Conservation (phyloP, 2,329 filamentous ascomycete genomes). For the Neobulgaria alba region DNA sequence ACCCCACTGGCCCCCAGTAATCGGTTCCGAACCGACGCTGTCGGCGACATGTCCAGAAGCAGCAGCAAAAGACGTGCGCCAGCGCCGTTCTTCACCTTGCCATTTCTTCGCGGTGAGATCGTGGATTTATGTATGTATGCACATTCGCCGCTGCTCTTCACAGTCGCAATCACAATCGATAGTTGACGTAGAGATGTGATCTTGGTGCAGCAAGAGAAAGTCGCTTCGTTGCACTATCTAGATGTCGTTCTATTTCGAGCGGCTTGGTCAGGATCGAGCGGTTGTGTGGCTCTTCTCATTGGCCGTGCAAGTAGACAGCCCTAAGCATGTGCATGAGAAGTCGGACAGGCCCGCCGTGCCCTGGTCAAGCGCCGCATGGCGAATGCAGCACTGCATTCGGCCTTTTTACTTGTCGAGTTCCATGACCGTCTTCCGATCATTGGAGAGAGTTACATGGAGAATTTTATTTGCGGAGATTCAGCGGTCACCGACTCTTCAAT, state of each 20-base stretch:
- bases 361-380: no score
- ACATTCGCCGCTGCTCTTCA: neutral
- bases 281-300: neutral
- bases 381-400: no score
- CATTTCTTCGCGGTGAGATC: neutral
- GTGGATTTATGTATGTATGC: neutral
- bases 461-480: no score
- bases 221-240: neutral
- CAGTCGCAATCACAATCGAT: neutral
- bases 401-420: no score
- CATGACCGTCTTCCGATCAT: no score
- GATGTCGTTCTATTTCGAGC: neutral
- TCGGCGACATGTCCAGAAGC: neutral
- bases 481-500: no score
- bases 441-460: no score
- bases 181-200: neutral
- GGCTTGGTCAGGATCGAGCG: neutral
- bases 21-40: neutral
- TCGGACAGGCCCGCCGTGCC: no score
- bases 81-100: neutral
- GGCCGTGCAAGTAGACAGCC: no score
- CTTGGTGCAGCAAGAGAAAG: neutral
- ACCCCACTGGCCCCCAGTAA: neutral
- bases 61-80: neutral
- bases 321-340: no score